Evolutionary conservation across 1,284 basidiomycete species (phyloP).

Genomic region (Cryptococcus sp.): DNA sequence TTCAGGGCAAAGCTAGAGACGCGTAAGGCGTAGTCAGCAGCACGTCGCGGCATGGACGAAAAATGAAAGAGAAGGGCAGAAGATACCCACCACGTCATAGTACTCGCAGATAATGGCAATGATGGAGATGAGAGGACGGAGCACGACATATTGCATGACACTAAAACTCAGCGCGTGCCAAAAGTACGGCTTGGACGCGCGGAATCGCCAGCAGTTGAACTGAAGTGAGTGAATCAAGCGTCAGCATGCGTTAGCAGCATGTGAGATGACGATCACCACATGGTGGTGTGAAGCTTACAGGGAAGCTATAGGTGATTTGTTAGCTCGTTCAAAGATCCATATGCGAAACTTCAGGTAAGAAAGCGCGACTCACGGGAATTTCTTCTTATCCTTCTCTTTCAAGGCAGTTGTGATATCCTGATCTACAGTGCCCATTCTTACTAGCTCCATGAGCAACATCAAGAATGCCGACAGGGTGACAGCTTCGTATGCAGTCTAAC

Average conservation of each 20-base stretch:
- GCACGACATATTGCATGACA: slow-evolving; percentile 70
- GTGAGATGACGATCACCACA: not conserved
- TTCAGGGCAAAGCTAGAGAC: slow-evolving; percentile 43
- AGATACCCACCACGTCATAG: slow-evolving; percentile 63
- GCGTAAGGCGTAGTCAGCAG: not conserved
- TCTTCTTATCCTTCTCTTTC: slow-evolving; percentile 72
- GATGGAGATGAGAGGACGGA: slow-evolving; percentile 69
- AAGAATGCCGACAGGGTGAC: slow-evolving; percentile 41
- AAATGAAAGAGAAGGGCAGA: slow-evolving; percentile 3
- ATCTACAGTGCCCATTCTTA: slow-evolving; percentile 65
- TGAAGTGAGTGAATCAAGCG: slow-evolving; percentile 67
- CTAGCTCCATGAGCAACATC: slow-evolving; percentile 78
- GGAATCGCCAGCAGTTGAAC: slow-evolving; percentile 57
- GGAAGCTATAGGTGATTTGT: slow-evolving; percentile 1
- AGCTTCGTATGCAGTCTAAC: slow-evolving; percentile 27
- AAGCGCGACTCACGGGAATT: slow-evolving; percentile 64
- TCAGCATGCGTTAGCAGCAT: not conserved
- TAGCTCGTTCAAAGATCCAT: not conserved
- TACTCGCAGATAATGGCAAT: slow-evolving; percentile 73
- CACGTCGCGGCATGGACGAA: not conserved
- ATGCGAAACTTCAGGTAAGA: no score
- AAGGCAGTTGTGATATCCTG: slow-evolving; percentile 68
- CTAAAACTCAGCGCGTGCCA: slow-evolving; percentile 77
- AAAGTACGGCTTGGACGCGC: slow-evolving; percentile 84
- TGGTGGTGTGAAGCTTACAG: slow-evolving; percentile 4